Conservation (phyloP, 2,329 filamentous ascomycete species). For the Diaporthe australafricana region DNA sequence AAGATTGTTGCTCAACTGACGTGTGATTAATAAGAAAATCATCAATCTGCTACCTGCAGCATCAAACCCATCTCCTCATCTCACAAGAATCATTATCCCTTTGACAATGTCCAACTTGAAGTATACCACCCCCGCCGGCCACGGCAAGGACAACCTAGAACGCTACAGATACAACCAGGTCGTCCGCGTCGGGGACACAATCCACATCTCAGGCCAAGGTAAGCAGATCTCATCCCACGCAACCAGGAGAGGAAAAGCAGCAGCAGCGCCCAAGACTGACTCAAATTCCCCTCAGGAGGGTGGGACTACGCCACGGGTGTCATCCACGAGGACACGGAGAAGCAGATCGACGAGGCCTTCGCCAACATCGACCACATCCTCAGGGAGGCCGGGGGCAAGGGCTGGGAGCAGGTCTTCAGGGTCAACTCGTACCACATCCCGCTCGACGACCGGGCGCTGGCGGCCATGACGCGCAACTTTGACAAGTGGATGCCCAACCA, state of each 20-base stretch:
- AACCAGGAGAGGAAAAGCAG: no score
- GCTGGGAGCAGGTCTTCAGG: slow-evolving; percentile 65
- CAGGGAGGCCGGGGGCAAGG: slow-evolving; percentile 64
- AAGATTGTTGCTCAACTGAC: no score
- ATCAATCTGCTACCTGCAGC: no score
- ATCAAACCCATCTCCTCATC: no score
- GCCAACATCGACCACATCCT: slow-evolving; percentile 65
- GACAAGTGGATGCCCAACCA: slow-evolving; percentile 64
- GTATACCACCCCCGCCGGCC: slow-evolving; percentile 49
- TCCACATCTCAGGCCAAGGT: slow-evolving; percentile 62
- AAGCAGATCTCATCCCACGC: slow-evolving; percentile 9
- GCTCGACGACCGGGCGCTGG: slow-evolving; percentile 53
- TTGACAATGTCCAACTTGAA: slow-evolving; percentile 46
- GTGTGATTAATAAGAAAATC: no score
- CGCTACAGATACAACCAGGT: slow-evolving; percentile 58
- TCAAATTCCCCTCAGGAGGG: slow-evolving; percentile 42
- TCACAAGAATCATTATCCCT: no score
- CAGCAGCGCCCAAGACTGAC: no score
- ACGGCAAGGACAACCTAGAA: slow-evolving; percentile 46
- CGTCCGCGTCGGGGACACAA: slow-evolving; percentile 59
- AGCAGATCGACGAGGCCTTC: slow-evolving; percentile 65
- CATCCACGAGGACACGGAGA: slow-evolving; percentile 51
- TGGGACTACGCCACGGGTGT: slow-evolving; percentile 45
- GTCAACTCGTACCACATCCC: slow-evolving; percentile 59
- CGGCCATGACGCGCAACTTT: slow-evolving; percentile 59